Evolutionary conservation across 768 basidiomycete species (phyloP).

Genomic region (Hypholoma fasciculare): DNA sequence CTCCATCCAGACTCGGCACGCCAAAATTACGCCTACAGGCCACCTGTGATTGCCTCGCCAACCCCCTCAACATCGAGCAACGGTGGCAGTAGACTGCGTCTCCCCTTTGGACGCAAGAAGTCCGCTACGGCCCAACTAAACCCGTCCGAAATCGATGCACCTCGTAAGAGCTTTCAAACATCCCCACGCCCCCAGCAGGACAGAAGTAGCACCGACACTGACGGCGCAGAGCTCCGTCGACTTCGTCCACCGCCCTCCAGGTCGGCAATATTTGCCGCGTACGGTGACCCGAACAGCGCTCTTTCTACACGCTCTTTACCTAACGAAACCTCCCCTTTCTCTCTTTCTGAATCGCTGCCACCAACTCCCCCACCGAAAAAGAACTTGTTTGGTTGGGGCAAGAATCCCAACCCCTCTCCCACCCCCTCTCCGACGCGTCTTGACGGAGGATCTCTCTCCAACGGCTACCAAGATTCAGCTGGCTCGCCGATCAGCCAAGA

Average conservation of each 20-base stretch:
- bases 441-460: slow-evolving; percentile 17
- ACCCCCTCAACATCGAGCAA: slow-evolving; percentile 21
- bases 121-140: slow-evolving; percentile 8
- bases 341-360: slow-evolving; percentile 30
- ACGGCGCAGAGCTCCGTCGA: slow-evolving; percentile 38
- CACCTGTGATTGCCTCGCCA: slow-evolving; percentile 20
- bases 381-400: slow-evolving; percentile 33
- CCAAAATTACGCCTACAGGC: slow-evolving; percentile 16
- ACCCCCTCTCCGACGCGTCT: slow-evolving; percentile 20
- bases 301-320: slow-evolving; percentile 70
- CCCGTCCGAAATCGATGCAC: background rate
- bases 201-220: slow-evolving; percentile 41
- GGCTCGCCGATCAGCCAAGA: slow-evolving; percentile 14
- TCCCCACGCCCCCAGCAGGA: slow-evolving; percentile 33
- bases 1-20: slow-evolving; percentile 23
- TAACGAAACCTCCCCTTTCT: slow-evolving; percentile 28
- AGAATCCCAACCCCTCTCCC: slow-evolving; percentile 26
- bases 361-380: slow-evolving; percentile 23
- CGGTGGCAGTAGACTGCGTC: slow-evolving; percentile 32
- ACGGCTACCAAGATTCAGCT: slow-evolving; percentile 9
- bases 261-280: slow-evolving; percentile 62
- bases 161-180: slow-evolving; percentile 15
- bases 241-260: slow-evolving; percentile 61
- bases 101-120: slow-evolving; percentile 39
- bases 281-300: slow-evolving; percentile 49